Evolutionary conservation across 1,284 basidiomycete genomes (phyloP).

Genomic region (Tilletiopsis washingtonensis): DNA sequence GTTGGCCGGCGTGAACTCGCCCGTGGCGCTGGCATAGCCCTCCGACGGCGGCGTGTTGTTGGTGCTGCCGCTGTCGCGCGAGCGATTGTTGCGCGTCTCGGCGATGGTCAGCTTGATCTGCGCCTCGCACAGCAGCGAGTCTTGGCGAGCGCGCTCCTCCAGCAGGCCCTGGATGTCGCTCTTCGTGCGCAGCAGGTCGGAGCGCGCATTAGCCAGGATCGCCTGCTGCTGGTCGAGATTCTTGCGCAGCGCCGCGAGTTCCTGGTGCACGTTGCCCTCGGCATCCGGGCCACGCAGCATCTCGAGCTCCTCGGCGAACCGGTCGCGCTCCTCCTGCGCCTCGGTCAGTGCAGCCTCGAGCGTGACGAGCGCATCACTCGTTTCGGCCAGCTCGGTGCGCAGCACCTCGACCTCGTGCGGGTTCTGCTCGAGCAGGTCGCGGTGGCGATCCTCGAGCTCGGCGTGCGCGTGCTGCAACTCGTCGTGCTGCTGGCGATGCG

Average conservation of each 20-base stretch:
- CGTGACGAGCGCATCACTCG: slow-evolving; percentile 45
- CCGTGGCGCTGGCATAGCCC: no score
- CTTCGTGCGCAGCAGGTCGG: slow-evolving; percentile 46
- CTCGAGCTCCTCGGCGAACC: slow-evolving; percentile 37
- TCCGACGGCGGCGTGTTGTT: no score
- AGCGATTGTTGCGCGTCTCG: slow-evolving; percentile 25
- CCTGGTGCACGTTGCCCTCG: slow-evolving; percentile 43
- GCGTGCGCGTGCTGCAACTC: slow-evolving; percentile 8
- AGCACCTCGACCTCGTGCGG: slow-evolving; percentile 60
- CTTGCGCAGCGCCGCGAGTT: slow-evolving; percentile 8
- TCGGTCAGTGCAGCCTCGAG: slow-evolving; percentile 47
- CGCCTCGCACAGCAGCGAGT: slow-evolving; percentile 22
- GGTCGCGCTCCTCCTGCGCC: slow-evolving; percentile 46
- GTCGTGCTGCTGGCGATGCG: slow-evolving; percentile 1
- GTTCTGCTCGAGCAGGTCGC: slow-evolving; percentile 20
- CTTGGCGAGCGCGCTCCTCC: slow-evolving; percentile 58
- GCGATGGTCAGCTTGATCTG: slow-evolving; percentile 24
- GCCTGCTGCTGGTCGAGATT: slow-evolving; percentile 70
- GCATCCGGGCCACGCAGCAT: slow-evolving; percentile 9
- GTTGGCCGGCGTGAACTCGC: neutral
- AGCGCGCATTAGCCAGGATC: slow-evolving; percentile 54
- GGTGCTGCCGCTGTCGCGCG: slow-evolving; percentile 14
- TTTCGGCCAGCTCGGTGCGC: slow-evolving; percentile 49
- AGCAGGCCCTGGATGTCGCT: slow-evolving; percentile 70
- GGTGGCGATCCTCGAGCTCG: slow-evolving; percentile 20